phyloP scores from a whole-genome alignment of 192 early-diverging fungal genomes.

The Dissophora globulifera region DNA sequence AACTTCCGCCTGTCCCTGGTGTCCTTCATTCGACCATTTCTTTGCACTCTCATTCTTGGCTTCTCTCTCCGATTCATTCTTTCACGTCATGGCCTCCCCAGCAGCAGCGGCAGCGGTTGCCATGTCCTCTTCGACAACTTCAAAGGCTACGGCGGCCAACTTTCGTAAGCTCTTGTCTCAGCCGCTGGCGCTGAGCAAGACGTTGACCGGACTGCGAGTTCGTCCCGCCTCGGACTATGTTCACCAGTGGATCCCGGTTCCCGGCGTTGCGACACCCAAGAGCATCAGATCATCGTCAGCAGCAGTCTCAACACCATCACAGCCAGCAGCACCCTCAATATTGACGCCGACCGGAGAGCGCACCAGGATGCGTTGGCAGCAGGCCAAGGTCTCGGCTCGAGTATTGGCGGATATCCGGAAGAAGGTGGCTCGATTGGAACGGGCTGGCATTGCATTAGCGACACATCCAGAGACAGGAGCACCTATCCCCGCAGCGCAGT shows the following conservation, averaged over 20 bases:
- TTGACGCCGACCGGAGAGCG: slow-evolving; percentile 42
- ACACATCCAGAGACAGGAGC: slow-evolving; percentile 49
- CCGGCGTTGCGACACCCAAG: slow-evolving; percentile 39
- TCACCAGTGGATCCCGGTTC: slow-evolving; percentile 49
- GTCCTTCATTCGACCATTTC: no score
- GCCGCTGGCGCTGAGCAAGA: slow-evolving; percentile 39
- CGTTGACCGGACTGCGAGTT: slow-evolving; percentile 32
- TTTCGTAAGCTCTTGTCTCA: slow-evolving; percentile 49
- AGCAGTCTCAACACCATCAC: slow-evolving; percentile 12
- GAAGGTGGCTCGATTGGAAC: slow-evolving; percentile 40
- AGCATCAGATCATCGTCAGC: background rate
- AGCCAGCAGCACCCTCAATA: slow-evolving; percentile 46
- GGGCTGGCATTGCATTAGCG: slow-evolving; percentile 37
- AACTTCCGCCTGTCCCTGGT: background rate
- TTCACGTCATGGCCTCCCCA: slow-evolving; percentile 42
- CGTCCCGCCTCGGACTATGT: slow-evolving; percentile 33
- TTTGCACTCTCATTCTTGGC: background rate
- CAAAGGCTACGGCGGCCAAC: slow-evolving; percentile 20
- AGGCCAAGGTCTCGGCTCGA: slow-evolving; percentile 45
- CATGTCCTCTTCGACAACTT: slow-evolving; percentile 39
- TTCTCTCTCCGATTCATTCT: no score
- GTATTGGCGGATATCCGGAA: slow-evolving; percentile 47
- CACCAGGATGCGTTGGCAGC: slow-evolving; percentile 47
- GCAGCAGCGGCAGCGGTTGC: slow-evolving; percentile 46
- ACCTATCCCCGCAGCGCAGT: slow-evolving; percentile 26